phyloP scores from a whole-genome alignment of 768 basidiomycete genomes.

The Boletus speciosus region DNA sequence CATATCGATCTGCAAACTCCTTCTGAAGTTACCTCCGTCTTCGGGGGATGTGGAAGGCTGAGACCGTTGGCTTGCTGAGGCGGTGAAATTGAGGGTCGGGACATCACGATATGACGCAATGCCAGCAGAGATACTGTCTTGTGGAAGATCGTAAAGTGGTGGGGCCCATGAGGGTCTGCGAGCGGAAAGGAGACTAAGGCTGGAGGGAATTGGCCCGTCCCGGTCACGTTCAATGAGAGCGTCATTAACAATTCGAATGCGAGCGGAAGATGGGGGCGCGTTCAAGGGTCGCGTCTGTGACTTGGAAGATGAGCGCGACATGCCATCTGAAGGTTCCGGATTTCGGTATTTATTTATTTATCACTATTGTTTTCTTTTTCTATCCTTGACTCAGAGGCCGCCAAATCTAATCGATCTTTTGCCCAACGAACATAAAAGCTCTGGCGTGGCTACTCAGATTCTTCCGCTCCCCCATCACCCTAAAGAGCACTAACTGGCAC shows the following conservation, averaged over 20 bases:
- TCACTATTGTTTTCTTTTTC: background rate
- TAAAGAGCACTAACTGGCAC: background rate
- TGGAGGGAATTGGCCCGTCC: constrained; percentile 26
- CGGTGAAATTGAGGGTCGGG: constrained; percentile 19
- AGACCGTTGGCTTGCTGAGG: constrained; percentile 7
- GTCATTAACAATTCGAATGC: constrained; percentile 21
- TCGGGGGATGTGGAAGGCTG: constrained; percentile 38
- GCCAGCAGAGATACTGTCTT: constrained; percentile 19
- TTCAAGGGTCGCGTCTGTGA: constrained; percentile 11
- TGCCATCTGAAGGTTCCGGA: background rate
- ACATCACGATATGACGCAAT: constrained; percentile 32
- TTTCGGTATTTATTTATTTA: background rate
- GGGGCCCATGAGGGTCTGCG: constrained; percentile 34
- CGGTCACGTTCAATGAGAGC: constrained; percentile 16
- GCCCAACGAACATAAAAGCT: background rate
- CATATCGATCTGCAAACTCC: constrained; percentile 73
- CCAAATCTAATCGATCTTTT: background rate
- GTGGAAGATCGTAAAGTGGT: constrained; percentile 25
- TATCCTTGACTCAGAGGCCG: background rate
- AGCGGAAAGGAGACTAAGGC: constrained; percentile 32
- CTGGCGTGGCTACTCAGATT: constrained; percentile 8
- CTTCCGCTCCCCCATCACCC: background rate
- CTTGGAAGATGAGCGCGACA: constrained; percentile 30
- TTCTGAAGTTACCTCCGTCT: constrained; percentile 56
- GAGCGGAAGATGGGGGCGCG: constrained; percentile 13